Evolutionary conservation across 257 asterid genomes (phyloP), one percentile per base, ranked within the genome.

Genomic region (Solanum medicagineum): DNA sequence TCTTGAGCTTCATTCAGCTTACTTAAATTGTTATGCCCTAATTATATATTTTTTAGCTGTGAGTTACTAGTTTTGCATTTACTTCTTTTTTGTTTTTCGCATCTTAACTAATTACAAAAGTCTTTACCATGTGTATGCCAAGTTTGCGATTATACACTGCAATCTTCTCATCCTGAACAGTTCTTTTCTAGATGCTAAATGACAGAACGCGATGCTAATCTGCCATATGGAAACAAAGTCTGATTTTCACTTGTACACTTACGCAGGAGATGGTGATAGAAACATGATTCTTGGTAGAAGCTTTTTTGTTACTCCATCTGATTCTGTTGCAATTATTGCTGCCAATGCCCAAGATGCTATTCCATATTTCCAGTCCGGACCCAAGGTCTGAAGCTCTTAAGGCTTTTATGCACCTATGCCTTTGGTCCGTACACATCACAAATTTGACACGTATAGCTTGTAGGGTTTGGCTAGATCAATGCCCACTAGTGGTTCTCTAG

Each of bases 381-480:
- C 95, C 60, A 95, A 97, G 98, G 99, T 95, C 75, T 66, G 88
- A 79, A 68, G 55, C 73, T 53, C 69, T 80, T 81, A 11, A 13
- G 45, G 22, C 4, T 79, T 45, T 65, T 49, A 15, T 47, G 19
- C 57, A n/a, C 77, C 54, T 82, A 47, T 29, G 53, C 19, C 53
- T 26, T 47, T 20, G 8, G 51, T 49, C 63, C 53, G 59, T 66
- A 10, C 17, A 0, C 51, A 53, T n/a, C 77, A 65, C 66, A 69
- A 56, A 56, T n/a, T 81, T 75, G 74, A 87, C 68, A 51, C 3
- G 24, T 71, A 13, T 63, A 29, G 36, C 80, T 69, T 83, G 70
- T 90, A 95, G 99, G 99, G 98, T 83, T 90, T 97, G 86, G 99
- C 99, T 90, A 93, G 99, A 89, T 97, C 99, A 65, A 97, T 97